Base-by-base conservation (phyloP, 2,329 filamentous ascomycete genomes). In the Nothophoma quercina region DNA sequence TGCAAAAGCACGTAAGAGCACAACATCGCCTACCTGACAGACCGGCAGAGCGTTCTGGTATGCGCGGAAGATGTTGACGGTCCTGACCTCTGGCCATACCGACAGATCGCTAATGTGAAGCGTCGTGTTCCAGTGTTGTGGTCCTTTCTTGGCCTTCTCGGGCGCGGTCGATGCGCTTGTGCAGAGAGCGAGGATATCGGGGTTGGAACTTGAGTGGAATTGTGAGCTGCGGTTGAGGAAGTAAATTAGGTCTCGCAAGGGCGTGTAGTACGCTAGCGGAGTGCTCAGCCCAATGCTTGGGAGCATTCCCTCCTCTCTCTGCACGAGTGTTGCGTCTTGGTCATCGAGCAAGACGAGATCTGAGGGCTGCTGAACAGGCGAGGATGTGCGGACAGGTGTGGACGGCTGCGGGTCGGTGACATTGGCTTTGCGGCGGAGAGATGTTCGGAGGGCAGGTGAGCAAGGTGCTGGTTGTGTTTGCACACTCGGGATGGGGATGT, bases 181-280 rank as follows among this genome's bases (percentile, higher is more conserved):
- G 28, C 78, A 76, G 41, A 81, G 68, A 5, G 76, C 79, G 36
- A 82, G 68, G 36, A 79, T 35, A 55, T 81, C 79, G 5, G 80
- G 69, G 25, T 68, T 52, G 3, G 65, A 54, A 5, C 15, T 13
- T 3, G 71, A 66, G 33, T 75, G 69, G 32, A 74, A 72, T 29
- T 73, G 61, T 0, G 62, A 67, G 29, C 65, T 66, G 45, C 69
- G 68, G 55, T 80, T 80, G 35, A 81, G 65, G 53, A 73, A 70
- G 53, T 67, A 70, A 10, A 64, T 35, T 2, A 81, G 67, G 28
- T 73, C 68, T 33, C 73, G 66, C 0, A 81, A 70, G 0, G 78
- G 75, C 0, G 73, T 75, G 66, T 79, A 81, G 67, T 81, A 81
- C 5, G 73, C 69, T n/a, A 75, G 58, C 0, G 70, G 59, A 0